These are phyloP conservation scores for Paracamarosporium sp. DNA, from an alignment of 2,329 filamentous ascomycete genomes.

Conservation along the genomic window DNA sequence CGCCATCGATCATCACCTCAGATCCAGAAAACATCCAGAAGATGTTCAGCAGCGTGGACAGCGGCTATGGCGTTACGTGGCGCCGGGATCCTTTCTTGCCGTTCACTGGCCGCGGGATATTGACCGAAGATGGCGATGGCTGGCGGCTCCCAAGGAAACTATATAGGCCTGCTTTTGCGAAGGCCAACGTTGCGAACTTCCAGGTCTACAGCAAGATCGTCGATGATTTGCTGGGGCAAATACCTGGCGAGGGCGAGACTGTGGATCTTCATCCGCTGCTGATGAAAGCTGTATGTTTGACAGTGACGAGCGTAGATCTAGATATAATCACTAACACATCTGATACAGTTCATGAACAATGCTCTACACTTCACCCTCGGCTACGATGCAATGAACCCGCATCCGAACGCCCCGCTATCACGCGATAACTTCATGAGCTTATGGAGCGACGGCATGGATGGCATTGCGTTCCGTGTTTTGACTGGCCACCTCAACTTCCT, in stretches of 20 bases:
- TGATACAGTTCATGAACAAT: conserved; percentile 16
- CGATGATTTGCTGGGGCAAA: conserved; percentile 58
- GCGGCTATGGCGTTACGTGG: not conserved
- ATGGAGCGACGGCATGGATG: conserved; percentile 34
- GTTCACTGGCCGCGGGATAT: conserved; percentile 39
- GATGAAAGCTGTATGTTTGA: conserved; percentile 34
- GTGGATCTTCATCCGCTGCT: conserved; percentile 39
- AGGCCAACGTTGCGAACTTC: conserved; percentile 57
- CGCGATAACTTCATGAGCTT: conserved; percentile 11
- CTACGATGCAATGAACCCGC: not conserved
- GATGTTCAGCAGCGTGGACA: not conserved
- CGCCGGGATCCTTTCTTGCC: not conserved
- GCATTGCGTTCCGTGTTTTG: conserved; percentile 4
- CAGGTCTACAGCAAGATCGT: conserved; percentile 64
- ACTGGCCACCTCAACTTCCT: not conserved
- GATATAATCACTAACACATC: not conserved
- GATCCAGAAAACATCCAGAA: not conserved
- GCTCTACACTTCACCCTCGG: conserved; percentile 20
- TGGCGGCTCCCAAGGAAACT: conserved; percentile 42
- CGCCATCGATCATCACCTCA: not conserved
- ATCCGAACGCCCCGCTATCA: conserved; percentile 8
- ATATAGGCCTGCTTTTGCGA: conserved; percentile 58
- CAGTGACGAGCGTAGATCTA: not conserved
- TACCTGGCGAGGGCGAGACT: conserved; percentile 58
- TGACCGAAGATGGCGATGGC: conserved; percentile 47